Conservation (phyloP, 2,329 filamentous ascomycete species). For the Rutstroemia sp. region DNA sequence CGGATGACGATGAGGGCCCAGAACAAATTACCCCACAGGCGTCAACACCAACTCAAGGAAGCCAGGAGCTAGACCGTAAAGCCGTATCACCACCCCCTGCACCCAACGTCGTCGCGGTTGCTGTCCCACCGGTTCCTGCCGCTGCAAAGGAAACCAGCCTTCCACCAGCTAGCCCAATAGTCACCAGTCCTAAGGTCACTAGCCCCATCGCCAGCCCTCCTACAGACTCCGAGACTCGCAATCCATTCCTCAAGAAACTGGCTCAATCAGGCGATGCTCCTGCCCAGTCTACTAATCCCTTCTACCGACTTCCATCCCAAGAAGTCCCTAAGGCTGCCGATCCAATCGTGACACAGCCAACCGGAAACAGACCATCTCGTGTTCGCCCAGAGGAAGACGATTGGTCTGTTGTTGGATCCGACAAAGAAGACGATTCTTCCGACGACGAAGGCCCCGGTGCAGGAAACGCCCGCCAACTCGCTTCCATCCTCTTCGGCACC, state of each 20-base stretch:
- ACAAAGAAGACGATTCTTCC: constrained; percentile 64
- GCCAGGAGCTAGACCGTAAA: constrained; percentile 47
- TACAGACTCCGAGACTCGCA: constrained; percentile 73
- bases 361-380: constrained; percentile 41
- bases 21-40: constrained; percentile 59
- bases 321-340: constrained; percentile 37
- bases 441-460: constrained; percentile 74
- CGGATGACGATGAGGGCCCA: constrained; percentile 73
- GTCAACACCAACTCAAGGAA: constrained; percentile 48
- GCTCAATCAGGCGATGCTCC: constrained; percentile 50
- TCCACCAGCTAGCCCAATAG: constrained; percentile 10
- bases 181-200: background rate
- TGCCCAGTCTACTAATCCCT: constrained; percentile 83
- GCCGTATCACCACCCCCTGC: constrained; percentile 45
- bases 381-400: constrained; percentile 62
- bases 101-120: constrained; percentile 30
- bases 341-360: constrained; percentile 35
- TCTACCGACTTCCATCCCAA: constrained; percentile 75
- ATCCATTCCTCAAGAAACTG: constrained; percentile 91
- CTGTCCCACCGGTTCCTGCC: constrained; percentile 16
- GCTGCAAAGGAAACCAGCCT: constrained; percentile 19
- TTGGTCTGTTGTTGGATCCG: constrained; percentile 75
- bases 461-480: constrained; percentile 81
- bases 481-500: constrained; percentile 90
- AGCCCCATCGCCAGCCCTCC: constrained; percentile 40